phyloP scores from a whole-genome alignment of 352 stramenopile genomes.

The Phytophthora podocarpi region DNA sequence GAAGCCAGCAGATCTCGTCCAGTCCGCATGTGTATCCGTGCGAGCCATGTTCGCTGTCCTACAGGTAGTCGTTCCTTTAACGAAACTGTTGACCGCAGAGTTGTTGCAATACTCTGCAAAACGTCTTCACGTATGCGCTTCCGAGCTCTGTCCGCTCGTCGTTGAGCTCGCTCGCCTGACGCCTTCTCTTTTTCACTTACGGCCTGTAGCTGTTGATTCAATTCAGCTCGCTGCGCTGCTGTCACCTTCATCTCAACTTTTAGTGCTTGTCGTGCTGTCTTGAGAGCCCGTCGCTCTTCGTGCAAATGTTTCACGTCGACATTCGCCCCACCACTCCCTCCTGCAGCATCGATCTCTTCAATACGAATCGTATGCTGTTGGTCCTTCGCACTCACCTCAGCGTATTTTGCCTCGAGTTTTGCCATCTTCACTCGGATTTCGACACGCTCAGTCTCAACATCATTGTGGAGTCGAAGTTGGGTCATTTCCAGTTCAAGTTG shows the following conservation, averaged over 20 bases:
- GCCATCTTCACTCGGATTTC: constrained; percentile 23
- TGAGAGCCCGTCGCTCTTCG: constrained; percentile 46
- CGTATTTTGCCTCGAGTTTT: constrained; percentile 25
- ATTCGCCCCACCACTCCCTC: constrained; percentile 35
- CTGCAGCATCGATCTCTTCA: constrained; percentile 59
- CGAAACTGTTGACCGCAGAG: not conserved
- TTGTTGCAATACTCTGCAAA: constrained; percentile 7
- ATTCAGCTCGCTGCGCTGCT: constrained; percentile 14
- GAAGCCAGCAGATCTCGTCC: constrained; percentile 21
- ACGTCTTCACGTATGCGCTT: constrained; percentile 31
- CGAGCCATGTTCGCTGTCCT: constrained; percentile 37
- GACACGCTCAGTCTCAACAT: constrained; percentile 10
- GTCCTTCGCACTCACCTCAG: constrained; percentile 35
- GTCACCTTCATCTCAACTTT: constrained; percentile 51
- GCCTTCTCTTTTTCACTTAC: constrained; percentile 35
- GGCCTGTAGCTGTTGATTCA: constrained; percentile 29
- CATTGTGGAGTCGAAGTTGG: constrained; percentile 18
- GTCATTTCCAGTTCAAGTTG: constrained; percentile 32
- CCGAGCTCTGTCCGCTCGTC: constrained; percentile 21
- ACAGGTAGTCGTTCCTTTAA: not conserved
- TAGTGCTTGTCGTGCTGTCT: constrained; percentile 47
- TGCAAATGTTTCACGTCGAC: constrained; percentile 27
- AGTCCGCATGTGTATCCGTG: constrained; percentile 30
- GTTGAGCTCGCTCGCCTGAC: constrained; percentile 25
- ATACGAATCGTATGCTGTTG: constrained; percentile 46